Evolutionary conservation across 495 filamentous ascomycete species (phyloP).

Genomic region (Cetradonia linearis): DNA sequence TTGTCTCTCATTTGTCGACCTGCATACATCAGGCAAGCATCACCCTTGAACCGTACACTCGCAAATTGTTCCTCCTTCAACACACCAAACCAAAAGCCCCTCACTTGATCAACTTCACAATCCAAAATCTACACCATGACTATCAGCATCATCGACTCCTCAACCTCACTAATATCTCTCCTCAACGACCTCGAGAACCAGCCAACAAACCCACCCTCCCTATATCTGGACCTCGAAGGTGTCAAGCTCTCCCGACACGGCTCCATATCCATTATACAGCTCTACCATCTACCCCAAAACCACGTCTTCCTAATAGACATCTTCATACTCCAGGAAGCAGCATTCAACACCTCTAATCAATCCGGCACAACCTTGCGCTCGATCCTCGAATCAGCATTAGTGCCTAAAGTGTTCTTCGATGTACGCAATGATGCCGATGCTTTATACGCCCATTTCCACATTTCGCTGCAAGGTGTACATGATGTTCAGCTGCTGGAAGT

Average conservation of each 20-base stretch:
- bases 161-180: conserved; percentile 6
- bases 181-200: conserved; percentile 19
- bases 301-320: conserved; percentile 43
- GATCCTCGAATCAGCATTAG: conserved; percentile 39
- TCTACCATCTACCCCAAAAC: conserved; percentile 29
- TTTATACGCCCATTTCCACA: conserved; percentile 16
- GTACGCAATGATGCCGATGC: conserved; percentile 32
- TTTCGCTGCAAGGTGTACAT: conserved; percentile 22
- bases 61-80: not conserved
- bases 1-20: not conserved
- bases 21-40: not conserved
- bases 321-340: conserved; percentile 32
- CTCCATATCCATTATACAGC: conserved; percentile 41
- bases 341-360: conserved; percentile 34
- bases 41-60: not conserved
- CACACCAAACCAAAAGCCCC: not conserved
- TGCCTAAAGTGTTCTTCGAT: conserved; percentile 46
- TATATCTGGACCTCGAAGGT: conserved; percentile 50
- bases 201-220: conserved; percentile 30
- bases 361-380: conserved; percentile 35
- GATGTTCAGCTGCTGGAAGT: conserved; percentile 24
- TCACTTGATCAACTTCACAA: not conserved
- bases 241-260: conserved; percentile 39
- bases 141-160: conserved; percentile 13
- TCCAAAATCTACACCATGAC: not conserved